Percentiles rank a stretch among this genome's conserved stretches.
Evolutionary conservation across 495 filamentous ascomycete species (phyloP).

Genomic region (Cladorrhinum samala): DNA sequence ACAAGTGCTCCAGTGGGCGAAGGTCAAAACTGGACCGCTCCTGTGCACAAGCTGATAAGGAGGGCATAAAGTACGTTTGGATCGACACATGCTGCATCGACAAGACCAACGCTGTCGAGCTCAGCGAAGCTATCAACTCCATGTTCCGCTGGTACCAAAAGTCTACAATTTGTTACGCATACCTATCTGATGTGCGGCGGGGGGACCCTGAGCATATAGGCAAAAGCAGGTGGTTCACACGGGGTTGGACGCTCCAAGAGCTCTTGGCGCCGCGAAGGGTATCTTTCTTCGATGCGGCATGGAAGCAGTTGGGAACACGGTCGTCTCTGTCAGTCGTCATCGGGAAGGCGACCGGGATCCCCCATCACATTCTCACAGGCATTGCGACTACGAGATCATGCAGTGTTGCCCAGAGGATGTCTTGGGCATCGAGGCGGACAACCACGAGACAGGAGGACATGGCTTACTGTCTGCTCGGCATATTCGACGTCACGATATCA

Average conservation of each 20-base stretch:
- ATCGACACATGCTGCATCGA: conserved; percentile 40
- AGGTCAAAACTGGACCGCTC: conserved; percentile 4
- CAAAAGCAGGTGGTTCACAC: conserved; percentile 25
- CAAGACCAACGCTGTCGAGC: conserved; percentile 32
- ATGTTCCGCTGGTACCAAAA: conserved; percentile 30
- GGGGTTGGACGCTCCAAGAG: conserved; percentile 27
- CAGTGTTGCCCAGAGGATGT: conserved; percentile 14
- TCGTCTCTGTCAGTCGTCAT: not conserved
- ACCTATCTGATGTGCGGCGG: conserved; percentile 16
- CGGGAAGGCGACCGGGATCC: conserved; percentile 5
- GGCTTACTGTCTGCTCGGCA: conserved; percentile 18
- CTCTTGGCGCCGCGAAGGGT: conserved; percentile 29
- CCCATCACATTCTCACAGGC: conserved; percentile 8
- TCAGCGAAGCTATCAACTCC: no score
- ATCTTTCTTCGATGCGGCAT: conserved; percentile 26
- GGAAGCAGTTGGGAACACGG: conserved; percentile 18
- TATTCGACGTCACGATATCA: conserved; percentile 15
- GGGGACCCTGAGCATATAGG: not conserved
- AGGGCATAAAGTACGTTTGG: conserved; percentile 23
- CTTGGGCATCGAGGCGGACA: conserved; percentile 12
- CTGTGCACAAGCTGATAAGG: conserved; percentile 5
- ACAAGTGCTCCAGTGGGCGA: not conserved
- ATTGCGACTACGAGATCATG: not conserved
- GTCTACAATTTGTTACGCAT: conserved; percentile 26
- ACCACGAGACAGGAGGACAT: conserved; percentile 14